These are phyloP conservation scores for Xylaria scruposa DNA, from an alignment of 495 filamentous ascomycete genomes.

Conservation along the genomic window DNA sequence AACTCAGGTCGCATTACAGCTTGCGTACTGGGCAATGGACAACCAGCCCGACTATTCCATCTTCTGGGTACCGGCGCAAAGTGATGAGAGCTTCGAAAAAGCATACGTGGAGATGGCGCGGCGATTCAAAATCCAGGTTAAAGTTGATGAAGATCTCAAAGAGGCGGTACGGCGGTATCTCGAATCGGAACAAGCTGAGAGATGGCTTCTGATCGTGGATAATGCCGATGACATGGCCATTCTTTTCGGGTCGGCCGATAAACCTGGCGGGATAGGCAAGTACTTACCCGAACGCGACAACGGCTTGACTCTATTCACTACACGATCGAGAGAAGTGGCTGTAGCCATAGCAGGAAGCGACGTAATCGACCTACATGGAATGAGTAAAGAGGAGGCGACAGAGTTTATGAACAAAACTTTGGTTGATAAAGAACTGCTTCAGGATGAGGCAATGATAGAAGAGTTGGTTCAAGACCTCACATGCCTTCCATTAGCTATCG, in stretches of 20 bases:
- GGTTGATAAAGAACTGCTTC: background rate
- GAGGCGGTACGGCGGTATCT: conserved; percentile 31
- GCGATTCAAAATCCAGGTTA: conserved; percentile 30
- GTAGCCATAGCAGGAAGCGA: conserved; percentile 31
- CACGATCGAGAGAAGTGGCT: conserved; percentile 39
- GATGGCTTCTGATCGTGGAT: conserved; percentile 46
- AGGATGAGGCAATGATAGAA: background rate
- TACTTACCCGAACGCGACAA: conserved; percentile 42
- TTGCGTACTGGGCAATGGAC: conserved; percentile 49
- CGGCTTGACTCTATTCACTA: conserved; percentile 46
- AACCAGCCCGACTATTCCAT: conserved; percentile 49
- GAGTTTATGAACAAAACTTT: conserved; percentile 30
- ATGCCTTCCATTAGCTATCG: conserved; percentile 56
- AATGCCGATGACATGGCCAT: conserved; percentile 41
- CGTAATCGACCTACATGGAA: conserved; percentile 39
- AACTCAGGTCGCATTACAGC: conserved; percentile 57
- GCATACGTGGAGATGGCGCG: conserved; percentile 51
- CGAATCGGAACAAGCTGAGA: conserved; percentile 26
- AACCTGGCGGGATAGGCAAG: conserved; percentile 29
- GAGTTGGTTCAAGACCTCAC: conserved; percentile 42
- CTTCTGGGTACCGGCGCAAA: conserved; percentile 57
- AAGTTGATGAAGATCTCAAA: conserved; percentile 30
- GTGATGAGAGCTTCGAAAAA: conserved; percentile 51
- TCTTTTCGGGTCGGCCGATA: background rate
- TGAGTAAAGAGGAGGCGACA: conserved; percentile 37